A percentile compares a stretch with the other conserved stretches of the same genome.
phyloP scores from a whole-genome alignment of 2,329 filamentous ascomycete genomes.

The Paecilomyces formosus region DNA sequence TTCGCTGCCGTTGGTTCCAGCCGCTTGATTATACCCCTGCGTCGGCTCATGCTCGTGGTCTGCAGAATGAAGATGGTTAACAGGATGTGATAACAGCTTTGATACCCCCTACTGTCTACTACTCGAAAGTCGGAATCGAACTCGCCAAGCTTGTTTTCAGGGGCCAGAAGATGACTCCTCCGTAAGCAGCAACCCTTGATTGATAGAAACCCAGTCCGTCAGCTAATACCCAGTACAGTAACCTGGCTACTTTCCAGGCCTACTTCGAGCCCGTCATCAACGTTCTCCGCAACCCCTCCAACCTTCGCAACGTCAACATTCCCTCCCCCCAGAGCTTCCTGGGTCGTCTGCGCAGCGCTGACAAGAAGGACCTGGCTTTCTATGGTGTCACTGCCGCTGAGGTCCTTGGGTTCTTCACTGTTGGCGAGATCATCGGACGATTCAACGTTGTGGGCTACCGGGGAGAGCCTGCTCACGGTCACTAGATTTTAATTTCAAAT shows the following conservation, averaged over 20 bases:
- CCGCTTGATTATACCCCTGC: neutral
- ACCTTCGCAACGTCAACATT: slow-evolving; percentile 49
- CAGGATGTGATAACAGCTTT: slow-evolving; percentile 52
- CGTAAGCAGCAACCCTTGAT: slow-evolving; percentile 57
- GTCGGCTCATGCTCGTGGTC: neutral
- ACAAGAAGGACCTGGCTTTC: slow-evolving; percentile 60
- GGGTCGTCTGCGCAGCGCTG: slow-evolving; percentile 60
- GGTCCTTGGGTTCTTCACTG: slow-evolving; percentile 91
- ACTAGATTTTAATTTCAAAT: slow-evolving; percentile 20
- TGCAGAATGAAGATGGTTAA: neutral
- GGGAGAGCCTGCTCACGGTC: slow-evolving; percentile 49
- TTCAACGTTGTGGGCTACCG: slow-evolving; percentile 93
- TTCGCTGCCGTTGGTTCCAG: neutral
- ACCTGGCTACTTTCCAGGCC: slow-evolving; percentile 71
- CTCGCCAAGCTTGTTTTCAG: slow-evolving; percentile 80
- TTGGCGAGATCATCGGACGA: slow-evolving; percentile 93
- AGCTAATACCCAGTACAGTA: slow-evolving; percentile 42
- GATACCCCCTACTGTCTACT: slow-evolving; percentile 83
- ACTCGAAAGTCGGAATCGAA: slow-evolving; percentile 82
- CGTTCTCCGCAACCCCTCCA: slow-evolving; percentile 61
- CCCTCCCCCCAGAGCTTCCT: slow-evolving; percentile 50
- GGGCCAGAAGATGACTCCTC: slow-evolving; percentile 85
- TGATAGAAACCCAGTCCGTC: slow-evolving; percentile 8
- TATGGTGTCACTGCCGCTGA: slow-evolving; percentile 77
- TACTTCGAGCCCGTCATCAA: slow-evolving; percentile 74